Evolutionary conservation across 805 yeast genomes (phyloP), one percentile per base, ranked within the genome.

Genomic region (Saturnispora quitensis): DNA sequence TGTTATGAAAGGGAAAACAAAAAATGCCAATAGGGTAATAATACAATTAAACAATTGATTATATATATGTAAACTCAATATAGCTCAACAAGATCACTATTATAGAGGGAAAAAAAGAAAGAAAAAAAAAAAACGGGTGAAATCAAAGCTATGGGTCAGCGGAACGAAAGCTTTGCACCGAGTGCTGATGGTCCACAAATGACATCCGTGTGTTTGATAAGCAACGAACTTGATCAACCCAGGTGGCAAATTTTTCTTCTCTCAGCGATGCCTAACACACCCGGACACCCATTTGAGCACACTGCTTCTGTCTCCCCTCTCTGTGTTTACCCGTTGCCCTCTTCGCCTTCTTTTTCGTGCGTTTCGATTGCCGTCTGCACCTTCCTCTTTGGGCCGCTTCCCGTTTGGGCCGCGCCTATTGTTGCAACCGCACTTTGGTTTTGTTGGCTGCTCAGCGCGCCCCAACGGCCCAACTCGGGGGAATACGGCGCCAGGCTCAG

Each of bases 91-190:
- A 38, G 42, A 18, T 18, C 13, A 7, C 28, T 25, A 25, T 25
- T 25, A 25, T n/a, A 35, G 15, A 10, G 20, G 24, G 22, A 38
- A 18, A 17, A 38, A 12, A 38, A 20, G 8, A 20, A 18, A 38
- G 18, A 13, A 38, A 38, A 38, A 38, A 38, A 38, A 38, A 18
- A 38, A 17, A 36, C 40, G 40, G 22, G 42, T 38, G 13, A 20
- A 38, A 38, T 31, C 42, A 38, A 38, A 38, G 42, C 34, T 38
- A 20, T 38, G 42, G 42, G 42, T 38, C 24, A 38, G 42, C 42
- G 42, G 42, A 38, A 38, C 42, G 42, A 38, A 25, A 38, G 42
- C 42, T 38, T 38, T 38, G 42, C 24, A 38, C 42, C 42, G 42
- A 38, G 42, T 38, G 13, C 6, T 9, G 15, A 38, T 38, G 22